Evolutionary conservation across 768 basidiomycete genomes (phyloP), one percentile per base, ranked within the genome.

Genomic region (Xanthoconium stramineum): DNA sequence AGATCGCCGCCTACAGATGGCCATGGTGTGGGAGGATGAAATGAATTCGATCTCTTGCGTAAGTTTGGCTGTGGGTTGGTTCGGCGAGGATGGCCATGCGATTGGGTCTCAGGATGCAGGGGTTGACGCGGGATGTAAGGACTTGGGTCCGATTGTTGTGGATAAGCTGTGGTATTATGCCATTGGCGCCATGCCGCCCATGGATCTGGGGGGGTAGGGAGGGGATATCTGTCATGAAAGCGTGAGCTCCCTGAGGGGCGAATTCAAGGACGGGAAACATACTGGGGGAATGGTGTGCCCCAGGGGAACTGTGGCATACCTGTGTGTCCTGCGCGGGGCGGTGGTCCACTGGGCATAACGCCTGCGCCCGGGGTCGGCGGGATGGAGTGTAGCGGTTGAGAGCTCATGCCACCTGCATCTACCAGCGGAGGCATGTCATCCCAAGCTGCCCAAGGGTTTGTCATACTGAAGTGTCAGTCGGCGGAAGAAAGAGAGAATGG

Each of bases 61-160:
- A 46, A 11, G 11, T 7, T 56, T 11, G 32, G 40, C 3, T 52
- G 45, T 29, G 56, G 50, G 19, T 39, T 47, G 1, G 47, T 15
- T 48, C 56, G 60, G 35, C 40, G 60, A 29, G 19, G 33, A 11
- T 50, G 50, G 44, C 56, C 54, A 45, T 55, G 59, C 24, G 53
- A 39, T 42, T 46, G 57, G n/a, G 37, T 52, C 36, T 64, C 60
- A 1, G 58, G 36, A 39, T 53, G 15, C 12, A 57, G 6, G 17
- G 55, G 54, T 19, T 72, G 69, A 44, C 11, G 61, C 13, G 71
- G 65, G 53, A 71, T 57, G 58, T 71, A 71, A 13, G 71, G 71
- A 24, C 71, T 71, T 5, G 71, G 70, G 13, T 52, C 60, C 24
- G 63, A 58, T 57, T 30, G 60, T 9, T 50, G 67, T 19, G 38